Evolutionary conservation across 176 grass and related monocot genomes (phyloP), one percentile per base, ranked within the genome.

Genomic region (Elaeis guineensis): DNA sequence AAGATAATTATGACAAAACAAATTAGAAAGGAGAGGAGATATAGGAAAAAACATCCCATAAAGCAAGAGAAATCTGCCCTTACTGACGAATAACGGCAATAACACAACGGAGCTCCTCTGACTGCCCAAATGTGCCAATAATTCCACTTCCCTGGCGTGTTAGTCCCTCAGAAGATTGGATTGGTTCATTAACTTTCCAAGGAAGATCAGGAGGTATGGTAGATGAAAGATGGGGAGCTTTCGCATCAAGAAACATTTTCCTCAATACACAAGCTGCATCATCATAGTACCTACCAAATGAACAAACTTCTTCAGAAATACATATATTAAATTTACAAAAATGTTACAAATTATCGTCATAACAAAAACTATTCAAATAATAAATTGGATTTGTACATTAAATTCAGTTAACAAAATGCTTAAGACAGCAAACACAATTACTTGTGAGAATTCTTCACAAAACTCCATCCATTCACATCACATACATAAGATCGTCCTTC

Each of bases 381-480:
- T 44, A 44, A 0, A 12, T 44, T 30, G 8, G 7, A 35, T 35
- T 9, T 35, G 6, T 35, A 35, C 32, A 35, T 35, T 35, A 9
- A 35, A 35, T 35, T 35, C 32, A 35, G 32, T 35, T 35, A 9
- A 35, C 0, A 68, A 68, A 55, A 57, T 65, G 69, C 39, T 44
- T 58, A 68, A 71, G 29, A 17, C 53, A 21, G 50, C 19, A 61
- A 51, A 54, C 24, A 35, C 17, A 82, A 67, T 80, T 95, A 95
- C 90, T 95, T 95, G 72, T 90, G 72, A 69, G 90, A 90, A 57
- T 85, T 95, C 74, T 90, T 90, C 74, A 95, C 90, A 25, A 95
- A 95, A 83, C 86, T 95, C 86, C 90, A 95, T 19, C 90, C 90
- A 81, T 95, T 95, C 25, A 95, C 90, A 69, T 95, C 90, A 81